Percentiles rank a stretch among this genome's conserved stretches.
phyloP scores from a whole-genome alignment of 2,329 filamentous ascomycete species.

The Arthroderma uncinatum region DNA sequence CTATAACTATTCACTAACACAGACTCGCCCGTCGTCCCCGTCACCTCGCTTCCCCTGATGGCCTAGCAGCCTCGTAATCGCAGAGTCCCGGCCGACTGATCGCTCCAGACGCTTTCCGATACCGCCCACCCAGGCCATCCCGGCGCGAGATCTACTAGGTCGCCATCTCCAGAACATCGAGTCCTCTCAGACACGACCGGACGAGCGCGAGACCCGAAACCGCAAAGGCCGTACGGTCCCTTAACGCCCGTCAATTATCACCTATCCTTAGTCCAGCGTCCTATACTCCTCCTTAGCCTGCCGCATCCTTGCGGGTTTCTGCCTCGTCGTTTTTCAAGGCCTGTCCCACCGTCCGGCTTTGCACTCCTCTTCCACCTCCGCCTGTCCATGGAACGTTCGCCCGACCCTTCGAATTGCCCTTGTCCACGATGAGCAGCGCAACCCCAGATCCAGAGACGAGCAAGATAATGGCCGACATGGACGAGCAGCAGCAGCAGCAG shows the following conservation, averaged over 20 bases:
- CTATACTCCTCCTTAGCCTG: background rate
- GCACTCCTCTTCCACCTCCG: background rate
- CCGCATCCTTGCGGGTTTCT: constrained; percentile 1
- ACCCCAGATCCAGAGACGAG: constrained; percentile 4
- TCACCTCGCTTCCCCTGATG: background rate
- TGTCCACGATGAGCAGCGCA: constrained; percentile 11
- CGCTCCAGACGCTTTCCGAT: background rate
- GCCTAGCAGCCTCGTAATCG: background rate
- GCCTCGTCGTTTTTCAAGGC: too few relatives aligned
- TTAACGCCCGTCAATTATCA: too few relatives aligned
- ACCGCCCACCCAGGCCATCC: background rate
- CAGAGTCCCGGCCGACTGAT: background rate
- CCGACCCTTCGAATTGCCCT: background rate
- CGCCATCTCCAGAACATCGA: too few relatives aligned
- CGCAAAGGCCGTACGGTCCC: too few relatives aligned
- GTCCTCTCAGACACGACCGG: background rate
- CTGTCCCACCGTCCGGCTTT: background rate
- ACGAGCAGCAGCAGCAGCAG: background rate
- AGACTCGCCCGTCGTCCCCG: background rate
- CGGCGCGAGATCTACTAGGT: background rate
- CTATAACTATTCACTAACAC: background rate
- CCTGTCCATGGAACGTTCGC: background rate
- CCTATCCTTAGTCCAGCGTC: background rate
- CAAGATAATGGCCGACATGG: constrained; percentile 5
- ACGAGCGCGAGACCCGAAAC: too few relatives aligned